Conservation (phyloP, 352 stramenopile genomes). For the Phytophthora nicotianae region DNA sequence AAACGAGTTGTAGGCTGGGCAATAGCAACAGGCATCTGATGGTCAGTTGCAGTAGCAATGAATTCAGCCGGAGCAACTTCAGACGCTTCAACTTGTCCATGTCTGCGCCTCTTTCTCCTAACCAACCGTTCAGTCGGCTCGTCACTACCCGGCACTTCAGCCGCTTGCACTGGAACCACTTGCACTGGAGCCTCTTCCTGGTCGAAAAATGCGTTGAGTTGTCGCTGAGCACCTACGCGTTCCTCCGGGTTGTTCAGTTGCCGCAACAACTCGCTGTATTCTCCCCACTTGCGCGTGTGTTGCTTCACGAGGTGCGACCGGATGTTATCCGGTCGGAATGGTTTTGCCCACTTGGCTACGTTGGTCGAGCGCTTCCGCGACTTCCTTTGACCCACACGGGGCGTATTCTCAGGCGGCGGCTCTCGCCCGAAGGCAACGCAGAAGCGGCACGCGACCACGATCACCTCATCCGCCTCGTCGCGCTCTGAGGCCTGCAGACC, state of each 20-base stretch:
- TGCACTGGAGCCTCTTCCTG: neutral
- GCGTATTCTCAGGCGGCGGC: neutral
- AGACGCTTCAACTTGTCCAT: neutral
- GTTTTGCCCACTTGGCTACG: conserved; percentile 39
- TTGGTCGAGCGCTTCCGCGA: conserved; percentile 27
- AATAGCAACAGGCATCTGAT: neutral
- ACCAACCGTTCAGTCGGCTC: no score
- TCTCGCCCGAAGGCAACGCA: conserved; percentile 48
- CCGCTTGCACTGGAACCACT: neutral
- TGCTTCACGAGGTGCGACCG: conserved; percentile 44
- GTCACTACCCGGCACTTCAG: neutral
- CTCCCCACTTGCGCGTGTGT: conserved; percentile 37
- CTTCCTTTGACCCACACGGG: neutral
- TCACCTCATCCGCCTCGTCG: conserved; percentile 38
- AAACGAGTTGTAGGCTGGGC: neutral
- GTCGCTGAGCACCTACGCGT: neutral
- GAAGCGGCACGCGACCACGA: conserved; percentile 43
- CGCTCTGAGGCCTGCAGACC: conserved; percentile 36
- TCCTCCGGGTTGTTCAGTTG: neutral
- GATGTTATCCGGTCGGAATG: conserved; percentile 52
- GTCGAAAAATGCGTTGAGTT: conserved; percentile 27
- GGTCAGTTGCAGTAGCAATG: neutral
- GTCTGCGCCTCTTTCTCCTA: no score
- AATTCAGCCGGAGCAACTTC: neutral
- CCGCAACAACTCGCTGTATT: conserved; percentile 35